Base-by-base conservation (phyloP, 345 rosid species). In the Psidium friedrichsthalianum region DNA sequence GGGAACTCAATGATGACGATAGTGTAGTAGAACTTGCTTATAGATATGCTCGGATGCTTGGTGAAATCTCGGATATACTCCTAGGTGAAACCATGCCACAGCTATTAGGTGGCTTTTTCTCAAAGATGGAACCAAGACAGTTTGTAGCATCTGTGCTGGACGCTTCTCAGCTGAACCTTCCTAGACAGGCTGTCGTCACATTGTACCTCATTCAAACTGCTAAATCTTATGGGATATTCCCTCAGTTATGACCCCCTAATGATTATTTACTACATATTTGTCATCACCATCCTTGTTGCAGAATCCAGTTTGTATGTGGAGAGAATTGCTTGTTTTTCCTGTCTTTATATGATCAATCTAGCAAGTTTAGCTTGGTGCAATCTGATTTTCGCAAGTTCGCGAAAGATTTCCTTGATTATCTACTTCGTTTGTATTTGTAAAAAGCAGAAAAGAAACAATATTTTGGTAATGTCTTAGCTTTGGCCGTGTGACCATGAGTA, bases 51-150 rank as follows among this genome's bases (percentile, higher is more conserved):
- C 11, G 53, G 64, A 22, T 55, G 83, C 84, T 85, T 44, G 83
- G 81, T 51, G 85, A 59, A 44, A 87, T 86, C 59, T n/a, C 13
- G 85, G 76, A 86, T 87, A 82, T 87, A 85, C 84, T 83, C 11
- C n/a, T 42, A 29, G 85, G 25, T 18, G 57, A 69, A 88, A 86
- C 42, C 51, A 55, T 76, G 74, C 83, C 59, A 86, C 88, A 88
- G 89, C 91, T 87, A 83, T 20, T 56, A 56, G 11, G 13, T 58
- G 40, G 53, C 24, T 27, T 78, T 51, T 74, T 74, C 89, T 82
- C 59, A 88, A 87, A 83, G 91, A 87, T 85, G 84, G 82, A 78
- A 88, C 82, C 87, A 36, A 92, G 89, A 51, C 56, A 82, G 51
- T 27, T 69, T 36, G 80, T 36, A 36, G 80, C 47, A 8, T 69